These are phyloP conservation scores for Tetrapisispora taiwanensis DNA, from an alignment of 805 yeast species.

Conservation along the genomic window DNA sequence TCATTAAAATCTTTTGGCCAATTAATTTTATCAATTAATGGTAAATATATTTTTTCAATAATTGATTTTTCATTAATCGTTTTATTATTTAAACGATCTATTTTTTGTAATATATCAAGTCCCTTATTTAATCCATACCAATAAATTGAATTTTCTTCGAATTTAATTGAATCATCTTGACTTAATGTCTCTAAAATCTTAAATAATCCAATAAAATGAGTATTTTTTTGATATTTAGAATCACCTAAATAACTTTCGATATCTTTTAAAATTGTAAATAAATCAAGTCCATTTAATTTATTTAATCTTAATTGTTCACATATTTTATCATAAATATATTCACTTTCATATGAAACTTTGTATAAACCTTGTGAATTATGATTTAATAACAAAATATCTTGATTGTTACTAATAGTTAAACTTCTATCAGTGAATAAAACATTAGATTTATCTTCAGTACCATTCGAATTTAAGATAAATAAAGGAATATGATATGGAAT, in stretches of 20 bases:
- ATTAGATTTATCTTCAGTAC: slow-evolving; percentile 13
- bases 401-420: slow-evolving; percentile 10
- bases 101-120: slow-evolving; percentile 18
- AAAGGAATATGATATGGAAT: slow-evolving; percentile 56
- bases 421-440: slow-evolving; percentile 23
- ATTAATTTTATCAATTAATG: neutral
- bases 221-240: slow-evolving; percentile 16
- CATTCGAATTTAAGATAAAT: slow-evolving; percentile 14
- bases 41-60: neutral
- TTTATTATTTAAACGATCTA: neutral
- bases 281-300: slow-evolving; percentile 18
- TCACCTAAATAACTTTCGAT: slow-evolving; percentile 26
- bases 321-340: slow-evolving; percentile 21
- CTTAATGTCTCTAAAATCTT: slow-evolving; percentile 17
- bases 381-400: slow-evolving; percentile 15
- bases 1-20: slow-evolving; percentile 3
- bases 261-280: slow-evolving; percentile 29
- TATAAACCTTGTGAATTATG: slow-evolving; percentile 33
- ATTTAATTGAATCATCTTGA: neutral
- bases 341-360: slow-evolving; percentile 37
- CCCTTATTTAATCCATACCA: slow-evolving; percentile 24
- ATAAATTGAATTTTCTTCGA: slow-evolving; percentile 4
- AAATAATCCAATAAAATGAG: slow-evolving; percentile 22
- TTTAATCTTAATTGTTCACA: slow-evolving; percentile 12
- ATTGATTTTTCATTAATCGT: neutral